These are phyloP conservation scores for Leccinum pachyderme DNA, from an alignment of 1,284 basidiomycete species.

Conservation along the genomic window DNA sequence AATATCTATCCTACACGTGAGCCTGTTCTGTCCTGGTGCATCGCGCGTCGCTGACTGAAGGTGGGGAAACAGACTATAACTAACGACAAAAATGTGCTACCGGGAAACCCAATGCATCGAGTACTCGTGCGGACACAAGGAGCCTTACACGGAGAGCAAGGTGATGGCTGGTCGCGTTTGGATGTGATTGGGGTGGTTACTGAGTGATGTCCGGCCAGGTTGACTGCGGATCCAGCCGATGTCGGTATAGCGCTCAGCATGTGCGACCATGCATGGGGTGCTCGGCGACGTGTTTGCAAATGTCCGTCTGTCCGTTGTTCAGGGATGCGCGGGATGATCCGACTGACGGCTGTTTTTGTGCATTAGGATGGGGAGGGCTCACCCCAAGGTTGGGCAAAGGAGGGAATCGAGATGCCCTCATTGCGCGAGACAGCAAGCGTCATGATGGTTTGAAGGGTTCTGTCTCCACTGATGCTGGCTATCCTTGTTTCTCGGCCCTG, in stretches of 20 bases:
- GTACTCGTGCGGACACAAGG: slow-evolving; percentile 22
- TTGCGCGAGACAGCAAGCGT: slow-evolving; percentile 20
- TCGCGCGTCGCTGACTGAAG: slow-evolving; percentile 17
- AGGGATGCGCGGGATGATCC: background rate
- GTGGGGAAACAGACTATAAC: slow-evolving; percentile 10
- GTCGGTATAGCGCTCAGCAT: slow-evolving; percentile 42
- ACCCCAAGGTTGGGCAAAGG: slow-evolving; percentile 18
- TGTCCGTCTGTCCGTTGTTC: slow-evolving; percentile 21
- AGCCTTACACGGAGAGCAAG: slow-evolving; percentile 31
- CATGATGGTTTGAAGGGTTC: slow-evolving; percentile 6
- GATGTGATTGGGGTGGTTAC: slow-evolving; percentile 14
- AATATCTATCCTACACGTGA: slow-evolving; percentile 27
- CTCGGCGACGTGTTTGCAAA: slow-evolving; percentile 36
- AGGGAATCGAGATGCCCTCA: slow-evolving; percentile 21
- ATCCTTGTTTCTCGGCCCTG: background rate
- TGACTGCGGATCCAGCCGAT: slow-evolving; percentile 38
- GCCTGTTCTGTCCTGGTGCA: background rate
- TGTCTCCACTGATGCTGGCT: background rate
- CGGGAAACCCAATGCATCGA: slow-evolving; percentile 29
- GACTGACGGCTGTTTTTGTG: slow-evolving; percentile 8
- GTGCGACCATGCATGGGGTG: slow-evolving; percentile 34
- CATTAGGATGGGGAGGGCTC: slow-evolving; percentile 25
- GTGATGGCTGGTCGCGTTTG: slow-evolving; percentile 9
- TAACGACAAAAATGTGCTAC: slow-evolving; percentile 25
- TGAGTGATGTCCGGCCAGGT: slow-evolving; percentile 32